phyloP scores from a whole-genome alignment of 768 basidiomycete genomes.

The Cystofilobasidium capitatum region DNA sequence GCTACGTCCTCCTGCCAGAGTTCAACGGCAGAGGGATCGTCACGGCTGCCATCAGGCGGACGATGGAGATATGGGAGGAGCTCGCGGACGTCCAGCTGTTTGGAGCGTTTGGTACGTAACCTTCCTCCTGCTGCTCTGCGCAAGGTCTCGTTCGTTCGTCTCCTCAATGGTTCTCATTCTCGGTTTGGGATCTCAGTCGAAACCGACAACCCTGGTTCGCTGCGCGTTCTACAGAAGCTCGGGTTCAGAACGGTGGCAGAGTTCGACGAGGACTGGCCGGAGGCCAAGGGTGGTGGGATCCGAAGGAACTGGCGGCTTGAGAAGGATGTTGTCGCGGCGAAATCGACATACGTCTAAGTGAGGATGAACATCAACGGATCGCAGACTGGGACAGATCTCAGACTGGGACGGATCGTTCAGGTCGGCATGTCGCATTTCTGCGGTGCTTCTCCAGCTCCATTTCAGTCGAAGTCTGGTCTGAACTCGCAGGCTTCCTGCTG shows the following conservation, averaged over 20 bases:
- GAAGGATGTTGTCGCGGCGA: too few relatives aligned
- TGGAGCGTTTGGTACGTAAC: not conserved
- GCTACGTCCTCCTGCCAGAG: not conserved
- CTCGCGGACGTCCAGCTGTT: not conserved
- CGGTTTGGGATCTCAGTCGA: not conserved
- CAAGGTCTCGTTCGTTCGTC: not conserved
- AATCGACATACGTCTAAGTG: too few relatives aligned
- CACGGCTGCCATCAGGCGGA: not conserved
- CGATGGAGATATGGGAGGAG: not conserved
- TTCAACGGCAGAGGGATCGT: not conserved
- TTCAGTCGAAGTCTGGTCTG: too few relatives aligned
- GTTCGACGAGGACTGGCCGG: constrained; percentile 4
- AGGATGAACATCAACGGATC: too few relatives aligned
- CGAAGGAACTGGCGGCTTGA: not conserved
- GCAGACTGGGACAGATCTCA: too few relatives aligned
- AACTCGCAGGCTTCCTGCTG: too few relatives aligned
- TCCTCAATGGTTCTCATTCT: too few relatives aligned
- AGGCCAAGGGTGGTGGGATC: not conserved
- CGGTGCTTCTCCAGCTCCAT: too few relatives aligned
- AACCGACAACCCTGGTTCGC: not conserved
- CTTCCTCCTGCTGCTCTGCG: not conserved
- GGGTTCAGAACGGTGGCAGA: not conserved
- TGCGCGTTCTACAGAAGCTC: not conserved
- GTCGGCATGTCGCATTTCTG: too few relatives aligned
- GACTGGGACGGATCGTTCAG: too few relatives aligned